phyloP scores from a whole-genome alignment of 345 rosid species.

The Eucalyptus cloeziana region DNA sequence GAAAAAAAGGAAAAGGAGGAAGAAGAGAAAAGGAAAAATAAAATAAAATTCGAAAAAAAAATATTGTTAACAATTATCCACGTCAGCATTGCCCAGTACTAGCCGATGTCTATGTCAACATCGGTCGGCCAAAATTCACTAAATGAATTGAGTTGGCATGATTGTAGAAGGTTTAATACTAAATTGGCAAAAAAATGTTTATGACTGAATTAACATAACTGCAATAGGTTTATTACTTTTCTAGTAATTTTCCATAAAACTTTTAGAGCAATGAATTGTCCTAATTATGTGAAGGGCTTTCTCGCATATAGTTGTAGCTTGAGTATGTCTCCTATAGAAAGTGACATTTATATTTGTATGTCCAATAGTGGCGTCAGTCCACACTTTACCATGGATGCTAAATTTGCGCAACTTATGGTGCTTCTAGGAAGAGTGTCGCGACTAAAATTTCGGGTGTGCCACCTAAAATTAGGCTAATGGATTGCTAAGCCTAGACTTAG shows the following conservation, averaged over 20 bases:
- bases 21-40: too few relatives aligned
- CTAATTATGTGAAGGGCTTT: background rate
- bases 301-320: background rate
- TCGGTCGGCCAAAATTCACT: too few relatives aligned
- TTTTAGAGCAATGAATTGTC: background rate
- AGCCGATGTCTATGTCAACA: fast-evolving
- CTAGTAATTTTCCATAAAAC: too few relatives aligned
- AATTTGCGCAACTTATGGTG: background rate
- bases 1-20: fast-evolving
- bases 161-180: fast-evolving
- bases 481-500: too few relatives aligned
- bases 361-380: background rate
- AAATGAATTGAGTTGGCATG: too few relatives aligned
- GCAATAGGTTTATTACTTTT: too few relatives aligned
- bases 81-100: fast-evolving
- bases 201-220: too few relatives aligned
- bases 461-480: too few relatives aligned
- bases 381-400: background rate
- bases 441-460: too few relatives aligned
- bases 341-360: background rate
- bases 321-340: background rate
- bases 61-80: too few relatives aligned
- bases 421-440: background rate
- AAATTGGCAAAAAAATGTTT: too few relatives aligned
- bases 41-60: too few relatives aligned